Conservation (phyloP, 371 early-diverging fungal species). For the Funneliformis caledonium region DNA sequence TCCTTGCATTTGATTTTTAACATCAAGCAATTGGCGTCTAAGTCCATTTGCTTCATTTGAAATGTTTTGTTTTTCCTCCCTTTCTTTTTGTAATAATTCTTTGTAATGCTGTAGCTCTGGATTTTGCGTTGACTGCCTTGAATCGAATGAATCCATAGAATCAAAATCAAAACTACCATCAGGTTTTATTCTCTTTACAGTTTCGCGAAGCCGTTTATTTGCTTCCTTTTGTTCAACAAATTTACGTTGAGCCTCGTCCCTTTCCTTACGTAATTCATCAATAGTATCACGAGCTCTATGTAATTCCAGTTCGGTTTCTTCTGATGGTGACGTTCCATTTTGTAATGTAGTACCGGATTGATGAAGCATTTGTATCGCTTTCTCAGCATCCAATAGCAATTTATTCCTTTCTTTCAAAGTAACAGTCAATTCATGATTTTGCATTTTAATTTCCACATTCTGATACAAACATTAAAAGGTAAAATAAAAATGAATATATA, state of each 20-base stretch:
- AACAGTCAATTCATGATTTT: conserved; percentile 53
- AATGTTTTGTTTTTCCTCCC: background rate
- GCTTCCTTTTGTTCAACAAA: background rate
- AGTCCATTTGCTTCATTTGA: conserved; percentile 4
- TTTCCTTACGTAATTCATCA: conserved; percentile 41
- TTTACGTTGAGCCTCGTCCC: background rate
- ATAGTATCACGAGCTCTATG: conserved; percentile 48
- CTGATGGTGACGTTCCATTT: conserved; percentile 61
- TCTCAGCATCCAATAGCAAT: conserved; percentile 53
- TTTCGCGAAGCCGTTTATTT: conserved; percentile 16
- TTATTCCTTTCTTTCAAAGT: conserved; percentile 59
- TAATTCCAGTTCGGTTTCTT: conserved; percentile 50
- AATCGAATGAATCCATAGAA: background rate
- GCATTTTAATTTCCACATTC: conserved; percentile 63
- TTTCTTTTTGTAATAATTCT: conserved; percentile 11
- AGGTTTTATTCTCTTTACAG: background rate
- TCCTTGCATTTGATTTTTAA: background rate
- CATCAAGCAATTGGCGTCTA: conserved; percentile 6
- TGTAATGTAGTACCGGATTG: conserved; percentile 47
- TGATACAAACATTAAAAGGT: conserved; percentile 34
- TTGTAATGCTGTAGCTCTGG: background rate
- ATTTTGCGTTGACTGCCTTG: background rate
- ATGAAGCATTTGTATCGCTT: conserved; percentile 55
- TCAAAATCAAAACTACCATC: conserved; percentile 9
- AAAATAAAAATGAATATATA: conserved; percentile 46